Percentiles rank a stretch among this genome's conserved stretches.
phyloP scores from a whole-genome alignment of 2,329 filamentous ascomycete genomes.

The Colletotrichum higginsianum region DNA sequence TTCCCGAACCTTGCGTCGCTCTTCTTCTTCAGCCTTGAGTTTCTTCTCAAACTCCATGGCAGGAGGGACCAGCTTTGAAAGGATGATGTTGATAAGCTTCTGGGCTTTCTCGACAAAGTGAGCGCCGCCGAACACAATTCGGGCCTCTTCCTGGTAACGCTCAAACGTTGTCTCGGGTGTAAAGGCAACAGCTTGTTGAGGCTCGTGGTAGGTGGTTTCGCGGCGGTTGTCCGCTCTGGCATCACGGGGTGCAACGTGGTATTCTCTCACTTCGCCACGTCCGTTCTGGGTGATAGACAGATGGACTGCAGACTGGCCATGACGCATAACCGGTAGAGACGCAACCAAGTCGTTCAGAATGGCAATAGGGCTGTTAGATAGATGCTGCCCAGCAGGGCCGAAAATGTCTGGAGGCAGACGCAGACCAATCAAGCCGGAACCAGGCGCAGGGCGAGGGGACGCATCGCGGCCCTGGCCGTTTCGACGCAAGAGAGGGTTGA shows the following conservation, averaged over 20 bases:
- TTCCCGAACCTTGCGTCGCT: constrained; percentile 63
- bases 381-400: constrained; percentile 52
- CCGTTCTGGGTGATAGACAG: constrained; percentile 70
- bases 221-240: constrained; percentile 64
- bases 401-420: constrained; percentile 64
- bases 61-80: constrained; percentile 83
- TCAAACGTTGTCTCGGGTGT: constrained; percentile 77
- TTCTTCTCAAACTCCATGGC: constrained; percentile 87
- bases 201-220: constrained; percentile 68
- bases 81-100: constrained; percentile 77
- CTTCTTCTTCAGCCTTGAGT: constrained; percentile 72
- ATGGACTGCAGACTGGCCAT: constrained; percentile 69
- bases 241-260: constrained; percentile 61
- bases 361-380: constrained; percentile 66
- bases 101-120: constrained; percentile 77
- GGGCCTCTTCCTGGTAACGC: constrained; percentile 92
- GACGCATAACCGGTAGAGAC: constrained; percentile 64
- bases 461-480: constrained; percentile 60
- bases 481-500: constrained; percentile 88
- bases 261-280: constrained; percentile 67
- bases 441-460: constrained; percentile 62
- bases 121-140: constrained; percentile 82
- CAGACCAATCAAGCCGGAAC: constrained; percentile 69
- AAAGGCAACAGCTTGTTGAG: constrained; percentile 84
- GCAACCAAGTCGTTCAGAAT: constrained; percentile 71